A percentile compares a stretch with the other conserved stretches of the same genome.
Evolutionary conservation across 371 early-diverging fungal genomes (phyloP).

Genomic region (Mucor circinelloides): DNA sequence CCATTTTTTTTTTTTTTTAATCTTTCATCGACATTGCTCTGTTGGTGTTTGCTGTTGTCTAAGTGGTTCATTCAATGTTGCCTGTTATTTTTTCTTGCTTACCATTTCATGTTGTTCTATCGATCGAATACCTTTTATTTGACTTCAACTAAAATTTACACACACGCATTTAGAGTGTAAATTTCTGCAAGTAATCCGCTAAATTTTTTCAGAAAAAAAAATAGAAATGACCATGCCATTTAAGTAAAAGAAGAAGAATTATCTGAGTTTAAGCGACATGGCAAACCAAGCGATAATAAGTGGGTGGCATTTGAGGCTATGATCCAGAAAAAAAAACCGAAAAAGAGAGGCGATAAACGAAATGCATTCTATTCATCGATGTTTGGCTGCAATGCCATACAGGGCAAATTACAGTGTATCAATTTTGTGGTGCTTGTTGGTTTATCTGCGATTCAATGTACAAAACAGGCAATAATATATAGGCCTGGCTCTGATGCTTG

Average conservation of each 20-base stretch:
- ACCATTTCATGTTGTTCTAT: background rate
- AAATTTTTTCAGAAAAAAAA: background rate
- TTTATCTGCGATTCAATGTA: background rate
- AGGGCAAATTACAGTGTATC: background rate
- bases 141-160: background rate
- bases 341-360: background rate
- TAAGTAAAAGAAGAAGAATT: background rate
- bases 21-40: background rate
- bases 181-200: background rate
- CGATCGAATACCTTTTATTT: background rate
- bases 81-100: background rate
- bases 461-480: slow-evolving; percentile 4
- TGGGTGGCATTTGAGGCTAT: background rate
- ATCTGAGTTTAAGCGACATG: background rate
- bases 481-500: slow-evolving; percentile 7
- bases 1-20: background rate
- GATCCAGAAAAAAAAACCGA: background rate
- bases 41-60: background rate
- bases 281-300: background rate
- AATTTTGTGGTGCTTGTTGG: background rate
- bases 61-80: background rate
- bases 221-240: background rate
- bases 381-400: background rate
- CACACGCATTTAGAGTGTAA: background rate
- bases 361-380: background rate